Percentiles rank a stretch among this genome's conserved stretches.
Evolutionary conservation across 2,329 filamentous ascomycete genomes (phyloP).

Genomic region (Aciculosporium take): DNA sequence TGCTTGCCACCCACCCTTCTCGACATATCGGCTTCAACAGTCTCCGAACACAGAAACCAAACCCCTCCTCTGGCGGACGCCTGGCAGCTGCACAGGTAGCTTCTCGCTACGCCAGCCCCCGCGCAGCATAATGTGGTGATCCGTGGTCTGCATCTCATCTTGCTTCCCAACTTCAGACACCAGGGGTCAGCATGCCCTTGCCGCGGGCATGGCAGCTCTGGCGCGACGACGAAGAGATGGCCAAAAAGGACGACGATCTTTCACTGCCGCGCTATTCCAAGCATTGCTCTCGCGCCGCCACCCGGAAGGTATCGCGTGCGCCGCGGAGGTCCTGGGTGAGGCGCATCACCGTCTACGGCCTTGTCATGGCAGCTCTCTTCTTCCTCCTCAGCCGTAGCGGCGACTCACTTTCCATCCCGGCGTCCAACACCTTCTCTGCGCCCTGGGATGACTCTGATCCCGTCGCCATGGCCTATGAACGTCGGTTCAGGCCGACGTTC

Average conservation of each 20-base stretch:
- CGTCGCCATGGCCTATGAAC: neutral
- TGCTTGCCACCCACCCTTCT: too few relatives aligned
- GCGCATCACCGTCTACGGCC: constrained; percentile 32
- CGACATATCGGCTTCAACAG: too few relatives aligned
- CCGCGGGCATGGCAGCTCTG: constrained; percentile 23
- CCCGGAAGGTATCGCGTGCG: constrained; percentile 28
- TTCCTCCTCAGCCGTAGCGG: constrained; percentile 20
- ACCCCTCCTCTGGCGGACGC: too few relatives aligned
- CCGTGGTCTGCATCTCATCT: neutral
- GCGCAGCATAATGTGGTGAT: neutral
- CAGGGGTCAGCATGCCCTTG: constrained; percentile 3
- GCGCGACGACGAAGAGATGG: constrained; percentile 39
- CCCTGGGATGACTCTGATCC: neutral
- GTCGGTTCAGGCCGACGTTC: neutral
- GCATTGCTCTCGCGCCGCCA: constrained; percentile 11
- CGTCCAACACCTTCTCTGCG: neutral
- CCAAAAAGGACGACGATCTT: constrained; percentile 47
- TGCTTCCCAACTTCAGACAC: neutral
- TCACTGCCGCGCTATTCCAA: constrained; percentile 10
- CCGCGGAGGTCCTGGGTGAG: constrained; percentile 39
- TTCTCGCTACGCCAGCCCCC: neutral
- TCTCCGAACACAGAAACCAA: too few relatives aligned
- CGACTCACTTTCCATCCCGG: constrained; percentile 13
- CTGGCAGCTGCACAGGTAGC: too few relatives aligned
- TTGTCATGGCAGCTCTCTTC: constrained; percentile 40